Evolutionary conservation across 176 grass and related monocot species (phyloP).

Genomic region (Oryza coarctata): DNA sequence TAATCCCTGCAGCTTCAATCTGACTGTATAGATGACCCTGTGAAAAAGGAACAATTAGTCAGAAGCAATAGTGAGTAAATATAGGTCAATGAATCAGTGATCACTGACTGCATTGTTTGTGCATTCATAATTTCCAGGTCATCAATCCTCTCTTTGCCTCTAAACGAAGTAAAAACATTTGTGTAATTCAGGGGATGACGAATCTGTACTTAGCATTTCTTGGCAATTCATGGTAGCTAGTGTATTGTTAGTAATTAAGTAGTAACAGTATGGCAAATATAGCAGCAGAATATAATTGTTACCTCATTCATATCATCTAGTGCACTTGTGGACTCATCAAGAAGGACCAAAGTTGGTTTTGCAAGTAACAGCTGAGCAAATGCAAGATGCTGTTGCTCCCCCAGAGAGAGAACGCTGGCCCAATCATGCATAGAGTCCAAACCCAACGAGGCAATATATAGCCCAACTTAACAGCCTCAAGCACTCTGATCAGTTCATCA

Average conservation of each 20-base stretch:
- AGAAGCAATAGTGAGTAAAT: constrained; percentile 11
- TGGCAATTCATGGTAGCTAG: background rate
- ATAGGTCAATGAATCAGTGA: background rate
- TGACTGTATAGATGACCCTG: constrained; percentile 84
- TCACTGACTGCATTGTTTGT: background rate
- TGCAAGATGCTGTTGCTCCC: constrained; percentile 96
- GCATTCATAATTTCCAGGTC: background rate
- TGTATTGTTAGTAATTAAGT: background rate
- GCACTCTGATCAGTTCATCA: constrained; percentile 68
- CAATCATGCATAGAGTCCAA: constrained; percentile 89
- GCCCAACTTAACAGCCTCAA: constrained; percentile 72
- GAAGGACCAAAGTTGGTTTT: constrained; percentile 73
- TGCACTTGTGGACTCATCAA: constrained; percentile 95
- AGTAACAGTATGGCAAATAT: background rate
- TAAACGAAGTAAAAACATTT: background rate
- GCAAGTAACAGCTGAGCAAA: constrained; percentile 83
- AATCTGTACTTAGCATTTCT: background rate
- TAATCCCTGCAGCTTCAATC: constrained; percentile 91
- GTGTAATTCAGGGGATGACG: background rate
- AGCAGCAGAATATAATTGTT: background rate
- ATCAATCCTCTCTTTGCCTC: background rate
- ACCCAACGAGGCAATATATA: constrained; percentile 93
- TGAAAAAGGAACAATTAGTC: background rate
- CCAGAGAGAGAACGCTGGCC: constrained; percentile 97
- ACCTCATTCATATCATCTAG: constrained; percentile 91